Conservation (phyloP, 768 basidiomycete genomes). For the Russula virescens region DNA sequence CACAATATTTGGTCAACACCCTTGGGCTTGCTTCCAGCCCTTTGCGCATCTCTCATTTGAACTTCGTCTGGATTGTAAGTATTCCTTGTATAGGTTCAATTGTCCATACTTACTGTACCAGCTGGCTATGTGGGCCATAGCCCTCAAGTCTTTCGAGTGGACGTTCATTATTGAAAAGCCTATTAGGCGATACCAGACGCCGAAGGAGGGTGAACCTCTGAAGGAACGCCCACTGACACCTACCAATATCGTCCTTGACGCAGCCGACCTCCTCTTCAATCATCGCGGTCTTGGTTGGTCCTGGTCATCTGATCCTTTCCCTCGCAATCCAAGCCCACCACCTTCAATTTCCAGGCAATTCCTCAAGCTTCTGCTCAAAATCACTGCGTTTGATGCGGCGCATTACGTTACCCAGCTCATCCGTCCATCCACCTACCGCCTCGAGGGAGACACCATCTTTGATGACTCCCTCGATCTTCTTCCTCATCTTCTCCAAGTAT, state of each 20-base stretch:
- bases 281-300: constrained; percentile 24
- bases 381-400: constrained; percentile 6
- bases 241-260: constrained; percentile 13
- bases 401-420: constrained; percentile 16
- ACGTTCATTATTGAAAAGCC: constrained; percentile 5
- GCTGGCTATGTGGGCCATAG: constrained; percentile 11
- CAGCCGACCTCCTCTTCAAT: constrained; percentile 20
- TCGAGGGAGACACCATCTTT: constrained; percentile 21
- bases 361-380: not conserved
- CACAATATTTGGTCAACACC: constrained; percentile 1
- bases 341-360: not conserved
- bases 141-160: constrained; percentile 19
- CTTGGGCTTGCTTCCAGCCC: not conserved
- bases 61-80: constrained; percentile 18
- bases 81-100: not conserved
- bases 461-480: constrained; percentile 1
- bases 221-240: constrained; percentile 4
- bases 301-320: constrained; percentile 21
- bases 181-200: constrained; percentile 6
- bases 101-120: not conserved
- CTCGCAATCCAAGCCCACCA: not conserved
- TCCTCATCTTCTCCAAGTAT: not conserved
- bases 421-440: constrained; percentile 9
- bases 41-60: constrained; percentile 8
- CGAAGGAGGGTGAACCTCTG: not conserved